phyloP scores from a whole-genome alignment of 768 basidiomycete genomes.

The Suillus decipiens region DNA sequence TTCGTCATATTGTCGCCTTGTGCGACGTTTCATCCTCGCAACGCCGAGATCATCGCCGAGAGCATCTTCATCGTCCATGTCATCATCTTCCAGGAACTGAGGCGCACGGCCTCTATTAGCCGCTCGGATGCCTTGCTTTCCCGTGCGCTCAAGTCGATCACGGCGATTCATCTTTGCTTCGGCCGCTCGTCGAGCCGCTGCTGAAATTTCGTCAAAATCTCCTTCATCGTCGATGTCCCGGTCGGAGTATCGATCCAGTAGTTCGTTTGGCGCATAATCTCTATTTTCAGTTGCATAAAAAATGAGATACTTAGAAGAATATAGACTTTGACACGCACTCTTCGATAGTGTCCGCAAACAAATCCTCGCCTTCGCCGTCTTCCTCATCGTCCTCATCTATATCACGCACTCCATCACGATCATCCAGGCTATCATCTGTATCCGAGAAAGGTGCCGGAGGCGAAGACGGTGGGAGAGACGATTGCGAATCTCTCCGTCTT shows the following conservation, averaged over 20 bases:
- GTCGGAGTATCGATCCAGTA: constrained; percentile 86
- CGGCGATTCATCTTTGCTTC: constrained; percentile 88
- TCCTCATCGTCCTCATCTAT: constrained; percentile 66
- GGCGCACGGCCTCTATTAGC: constrained; percentile 81
- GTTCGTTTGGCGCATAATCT: constrained; percentile 84
- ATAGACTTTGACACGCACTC: constrained; percentile 48
- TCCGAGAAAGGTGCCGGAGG: constrained; percentile 85
- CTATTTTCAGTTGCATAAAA: constrained; percentile 35
- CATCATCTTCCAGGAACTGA: constrained; percentile 83
- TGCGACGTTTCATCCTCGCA: constrained; percentile 75
- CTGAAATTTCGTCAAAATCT: constrained; percentile 66
- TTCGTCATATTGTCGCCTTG: constrained; percentile 93
- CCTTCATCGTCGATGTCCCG: constrained; percentile 84
- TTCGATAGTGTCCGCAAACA: constrained; percentile 81
- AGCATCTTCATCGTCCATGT: constrained; percentile 74
- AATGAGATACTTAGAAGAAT: constrained; percentile 14
- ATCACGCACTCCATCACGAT: constrained; percentile 65
- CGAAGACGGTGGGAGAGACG: constrained; percentile 85
- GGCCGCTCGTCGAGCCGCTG: constrained; percentile 72
- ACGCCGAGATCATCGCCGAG: constrained; percentile 67
- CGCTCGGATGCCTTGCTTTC: constrained; percentile 71
- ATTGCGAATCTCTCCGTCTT: constrained; percentile 58
- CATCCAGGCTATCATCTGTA: constrained; percentile 78
- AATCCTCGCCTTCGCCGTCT: constrained; percentile 89
- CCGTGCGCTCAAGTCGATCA: constrained; percentile 71